phyloP scores from a whole-genome alignment of 2,329 filamentous ascomycete genomes.

The Parascedosporium putredinis region DNA sequence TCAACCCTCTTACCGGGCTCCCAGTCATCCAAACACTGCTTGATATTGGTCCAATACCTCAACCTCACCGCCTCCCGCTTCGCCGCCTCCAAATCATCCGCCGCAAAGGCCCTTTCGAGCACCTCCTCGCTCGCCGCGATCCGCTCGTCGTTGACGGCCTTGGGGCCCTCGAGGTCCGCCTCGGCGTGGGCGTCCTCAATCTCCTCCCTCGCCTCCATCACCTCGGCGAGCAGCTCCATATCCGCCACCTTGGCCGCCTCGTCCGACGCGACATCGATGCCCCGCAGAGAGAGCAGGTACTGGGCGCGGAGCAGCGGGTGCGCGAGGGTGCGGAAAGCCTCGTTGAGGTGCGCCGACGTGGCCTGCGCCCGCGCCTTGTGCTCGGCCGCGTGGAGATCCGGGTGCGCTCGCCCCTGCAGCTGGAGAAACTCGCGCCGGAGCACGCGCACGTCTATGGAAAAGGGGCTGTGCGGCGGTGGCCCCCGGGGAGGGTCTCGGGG shows the following conservation, averaged over 20 bases:
- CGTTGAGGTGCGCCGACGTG: conserved; percentile 75
- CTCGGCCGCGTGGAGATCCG: conserved; percentile 48
- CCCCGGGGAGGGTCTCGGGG: conserved; percentile 66
- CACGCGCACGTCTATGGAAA: conserved; percentile 58
- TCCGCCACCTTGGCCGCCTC: conserved; percentile 61
- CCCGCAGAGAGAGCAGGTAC: conserved; percentile 67
- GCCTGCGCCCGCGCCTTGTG: conserved; percentile 58
- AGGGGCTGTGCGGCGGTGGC: conserved; percentile 67
- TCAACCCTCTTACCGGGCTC: conserved; percentile 60
- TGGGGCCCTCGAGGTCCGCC: conserved; percentile 49
- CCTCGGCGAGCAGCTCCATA: conserved; percentile 61
- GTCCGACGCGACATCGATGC: conserved; percentile 69
- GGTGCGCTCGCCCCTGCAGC: conserved; percentile 68
- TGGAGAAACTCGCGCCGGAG: conserved; percentile 79
- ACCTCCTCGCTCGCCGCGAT: conserved; percentile 51
- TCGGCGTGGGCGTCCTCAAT: conserved; percentile 64
- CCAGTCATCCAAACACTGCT: conserved; percentile 72
- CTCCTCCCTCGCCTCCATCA: conserved; percentile 67
- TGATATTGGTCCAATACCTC: conserved; percentile 85
- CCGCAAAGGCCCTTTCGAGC: conserved; percentile 55
- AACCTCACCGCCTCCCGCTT: conserved; percentile 64
- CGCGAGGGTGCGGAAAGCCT: conserved; percentile 77
- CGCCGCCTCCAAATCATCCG: conserved; percentile 56
- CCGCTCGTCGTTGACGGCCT: conserved; percentile 55
- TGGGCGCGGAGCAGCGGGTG: conserved; percentile 77